Conservation (phyloP, 768 basidiomycete species). For the Termitomyces bulborhizus region DNA sequence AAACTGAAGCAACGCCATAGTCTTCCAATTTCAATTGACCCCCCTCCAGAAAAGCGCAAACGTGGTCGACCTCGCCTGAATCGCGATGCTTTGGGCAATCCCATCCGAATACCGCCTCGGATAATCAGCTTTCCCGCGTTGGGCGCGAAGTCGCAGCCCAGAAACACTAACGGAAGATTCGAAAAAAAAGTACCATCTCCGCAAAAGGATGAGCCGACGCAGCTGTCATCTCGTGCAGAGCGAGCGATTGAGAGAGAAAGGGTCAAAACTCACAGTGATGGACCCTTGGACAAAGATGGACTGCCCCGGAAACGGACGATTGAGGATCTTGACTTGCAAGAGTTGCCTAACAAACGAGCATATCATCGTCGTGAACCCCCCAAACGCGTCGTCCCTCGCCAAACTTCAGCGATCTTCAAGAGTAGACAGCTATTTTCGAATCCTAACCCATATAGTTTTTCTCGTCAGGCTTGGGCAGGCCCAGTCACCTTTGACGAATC, state of each 20-base stretch:
- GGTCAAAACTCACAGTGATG: slow-evolving; percentile 18
- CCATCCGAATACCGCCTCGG: slow-evolving; percentile 11
- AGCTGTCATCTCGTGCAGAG: slow-evolving; percentile 28
- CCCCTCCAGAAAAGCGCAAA: slow-evolving; percentile 26
- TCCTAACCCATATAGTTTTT: slow-evolving; percentile 58
- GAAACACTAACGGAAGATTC: slow-evolving; percentile 61
- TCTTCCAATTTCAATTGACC: slow-evolving; percentile 7
- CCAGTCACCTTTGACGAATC: slow-evolving; percentile 36
- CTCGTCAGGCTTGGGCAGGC: slow-evolving; percentile 50
- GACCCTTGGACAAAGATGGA: slow-evolving; percentile 10
- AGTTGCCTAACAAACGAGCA: slow-evolving; percentile 26
- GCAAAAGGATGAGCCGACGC: slow-evolving; percentile 21
- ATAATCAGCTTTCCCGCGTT: slow-evolving; percentile 13
- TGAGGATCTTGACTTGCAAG: slow-evolving; percentile 25
- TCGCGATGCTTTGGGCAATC: slow-evolving; percentile 18
- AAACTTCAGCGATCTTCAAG: slow-evolving; percentile 30
- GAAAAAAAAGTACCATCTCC: slow-evolving; percentile 50
- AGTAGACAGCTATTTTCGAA: slow-evolving; percentile 46
- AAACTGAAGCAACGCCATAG: slow-evolving; percentile 12
- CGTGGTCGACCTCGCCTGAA: slow-evolving; percentile 36
- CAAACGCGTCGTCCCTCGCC: slow-evolving; percentile 35
- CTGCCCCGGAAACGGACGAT: slow-evolving; percentile 24
- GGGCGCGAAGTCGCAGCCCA: slow-evolving; percentile 39
- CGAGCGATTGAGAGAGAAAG: slow-evolving; percentile 36
- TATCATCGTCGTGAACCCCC: slow-evolving; percentile 17